Evolutionary conservation across 805 yeast species (phyloP), one percentile per base, ranked within the genome.

Genomic region (Starmerella bombi): DNA sequence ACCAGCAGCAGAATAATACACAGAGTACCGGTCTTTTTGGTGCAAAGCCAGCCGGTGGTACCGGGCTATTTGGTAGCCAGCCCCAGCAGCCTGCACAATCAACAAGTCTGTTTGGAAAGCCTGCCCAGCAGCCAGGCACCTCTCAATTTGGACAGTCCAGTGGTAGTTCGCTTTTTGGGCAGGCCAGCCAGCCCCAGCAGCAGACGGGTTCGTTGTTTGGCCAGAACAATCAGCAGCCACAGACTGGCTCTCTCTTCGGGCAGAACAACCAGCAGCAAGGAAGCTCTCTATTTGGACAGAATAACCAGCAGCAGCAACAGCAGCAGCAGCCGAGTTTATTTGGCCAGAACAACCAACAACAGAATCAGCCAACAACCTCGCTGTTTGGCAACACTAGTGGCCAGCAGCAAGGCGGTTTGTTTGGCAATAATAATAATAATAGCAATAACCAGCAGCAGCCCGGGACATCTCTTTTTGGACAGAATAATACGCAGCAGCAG

Each of bases 1-100:
- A 44, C 40, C n/a, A 16, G 28, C 17, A 21, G 23, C 34, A 20
- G 33, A 44, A 38, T 17, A 27, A 27, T 35, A 43, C 33, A 16
- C 34, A 14, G 16, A 50, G 57, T 10, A 63, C 64, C 2, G 66
- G 65, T 1, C 43, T 61, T 25, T 63, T 65, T 52, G 69, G 70
- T 8, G 19, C 39, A 12, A 34, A 37, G 28, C 37, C 44, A 6
- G 23, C 36, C 12, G 16, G 30, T 6, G 47, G 58, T 16, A 56
- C 58, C 18, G 58, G 59, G 18, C 43, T 54, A n/a, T 57, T 58
- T 44, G 63, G 63, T 54, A 30, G 37, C 37, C 34, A 32, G 38
- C 18, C 27, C 18, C 44, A 30, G 15, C 44, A 41, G 36, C 35
- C 33, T 15, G 37, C 29, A 3, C 38, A 37, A 22, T 19, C 42